phyloP scores from a whole-genome alignment of 805 yeast species.

The Ogataea corticis region DNA sequence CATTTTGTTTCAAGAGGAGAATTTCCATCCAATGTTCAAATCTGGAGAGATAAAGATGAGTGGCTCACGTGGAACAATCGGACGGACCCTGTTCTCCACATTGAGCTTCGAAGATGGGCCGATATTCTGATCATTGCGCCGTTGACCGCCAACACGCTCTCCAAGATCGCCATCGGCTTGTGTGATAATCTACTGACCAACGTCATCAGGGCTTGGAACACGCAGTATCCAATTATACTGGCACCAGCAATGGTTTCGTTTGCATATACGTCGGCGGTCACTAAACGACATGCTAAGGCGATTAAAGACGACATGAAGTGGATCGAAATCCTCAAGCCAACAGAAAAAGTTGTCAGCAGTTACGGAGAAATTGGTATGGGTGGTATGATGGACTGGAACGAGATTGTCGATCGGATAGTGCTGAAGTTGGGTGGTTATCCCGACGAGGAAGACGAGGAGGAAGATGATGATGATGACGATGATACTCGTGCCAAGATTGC shows the following conservation, averaged over 20 bases:
- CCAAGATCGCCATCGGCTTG: conserved; percentile 56
- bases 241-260: conserved; percentile 65
- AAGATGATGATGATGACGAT: conserved; percentile 36
- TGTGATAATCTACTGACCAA: conserved; percentile 60
- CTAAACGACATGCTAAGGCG: conserved; percentile 53
- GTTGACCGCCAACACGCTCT: conserved; percentile 55
- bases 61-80: conserved; percentile 55
- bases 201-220: conserved; percentile 63
- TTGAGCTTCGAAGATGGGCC: conserved; percentile 63
- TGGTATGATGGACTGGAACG: conserved; percentile 70
- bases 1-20: conserved; percentile 51
- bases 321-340: conserved; percentile 60
- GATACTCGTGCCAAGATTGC: conserved; percentile 32
- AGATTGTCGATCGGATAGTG: conserved; percentile 55
- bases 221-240: conserved; percentile 53
- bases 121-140: conserved; percentile 58
- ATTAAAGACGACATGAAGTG: conserved; percentile 63
- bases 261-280: conserved; percentile 57
- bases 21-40: conserved; percentile 45
- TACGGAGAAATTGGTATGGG: conserved; percentile 67
- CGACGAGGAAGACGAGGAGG: conserved; percentile 54
- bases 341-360: conserved; percentile 55
- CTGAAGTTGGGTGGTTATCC: conserved; percentile 52
- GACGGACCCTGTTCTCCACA: conserved; percentile 60
- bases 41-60: conserved; percentile 61